Base-by-base conservation (phyloP, 1,284 basidiomycete species). In the Athelia sp. region DNA sequence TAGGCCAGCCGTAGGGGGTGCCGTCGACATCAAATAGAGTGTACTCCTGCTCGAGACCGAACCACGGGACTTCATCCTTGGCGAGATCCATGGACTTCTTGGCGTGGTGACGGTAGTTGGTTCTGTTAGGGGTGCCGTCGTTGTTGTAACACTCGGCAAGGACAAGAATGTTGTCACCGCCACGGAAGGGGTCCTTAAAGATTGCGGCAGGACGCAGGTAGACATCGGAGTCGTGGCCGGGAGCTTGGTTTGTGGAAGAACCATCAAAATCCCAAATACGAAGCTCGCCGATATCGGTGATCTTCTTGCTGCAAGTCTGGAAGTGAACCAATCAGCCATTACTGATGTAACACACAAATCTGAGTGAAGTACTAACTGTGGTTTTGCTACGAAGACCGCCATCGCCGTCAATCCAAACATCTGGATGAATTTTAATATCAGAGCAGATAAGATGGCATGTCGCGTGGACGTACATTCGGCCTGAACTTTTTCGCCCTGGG, bases 231-330 rank as follows among this genome's bases (percentile, higher is more conserved):
- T 99, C 90, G 64, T 79, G 66, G 43, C 94, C 95, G 42, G 94
- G 93, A 51, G 95, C 96, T 74, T 97, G 95, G 71, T 91, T 91
- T 64, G 94, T 98, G 42, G 93, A 96, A 43, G 94, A 97, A 60
- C 96, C 96, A 71, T 99, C 96, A 66, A 99, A 99, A 80, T 99
- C 97, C 96, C 96, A 99, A 72, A 90, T 82, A 64, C 93, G 92
- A 56, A 96, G 86, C 64, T 90, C 81, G 60, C 81, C 82, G 58
- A 93, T 82, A 66, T 93, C 89, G 62, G 89, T 90, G 64, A 93
- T 81, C 68, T 87, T 86, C 70, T 88, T 86, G 69, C 76, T 70
- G 64, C 93, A 82, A 52, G 93, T 94, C 87, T 92, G 61, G 52
- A 42, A 43, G 9, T 22, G 29, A 52, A 45, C 52, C 50, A 34